Conservation (phyloP, 352 stramenopile genomes). For the Pseudoperonospora humuli region DNA sequence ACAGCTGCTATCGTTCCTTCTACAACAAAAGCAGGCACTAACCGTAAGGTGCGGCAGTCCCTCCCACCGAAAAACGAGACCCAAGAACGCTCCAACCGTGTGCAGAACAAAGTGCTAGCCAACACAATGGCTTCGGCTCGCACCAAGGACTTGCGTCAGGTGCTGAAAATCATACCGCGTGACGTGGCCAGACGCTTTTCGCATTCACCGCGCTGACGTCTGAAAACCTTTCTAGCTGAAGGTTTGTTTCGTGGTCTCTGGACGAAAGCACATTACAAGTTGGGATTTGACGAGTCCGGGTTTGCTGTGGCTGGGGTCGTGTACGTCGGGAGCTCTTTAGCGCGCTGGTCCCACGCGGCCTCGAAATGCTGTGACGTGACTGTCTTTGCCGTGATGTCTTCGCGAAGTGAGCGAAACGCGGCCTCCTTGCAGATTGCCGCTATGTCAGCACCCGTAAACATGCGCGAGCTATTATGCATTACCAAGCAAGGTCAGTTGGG, state of each 20-base stretch:
- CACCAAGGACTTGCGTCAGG: constrained; percentile 24
- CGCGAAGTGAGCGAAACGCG: constrained; percentile 65
- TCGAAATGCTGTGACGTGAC: constrained; percentile 41
- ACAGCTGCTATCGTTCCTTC: background rate
- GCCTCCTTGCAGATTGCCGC: constrained; percentile 70
- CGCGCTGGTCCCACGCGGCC: constrained; percentile 39
- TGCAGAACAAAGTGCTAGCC: constrained; percentile 12
- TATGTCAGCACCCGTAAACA: constrained; percentile 58
- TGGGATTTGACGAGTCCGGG: background rate
- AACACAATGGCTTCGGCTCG: constrained; percentile 15
- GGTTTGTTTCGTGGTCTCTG: constrained; percentile 1
- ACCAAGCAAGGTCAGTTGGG: constrained; percentile 8
- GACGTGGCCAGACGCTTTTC: constrained; percentile 10
- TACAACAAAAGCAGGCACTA: constrained; percentile 3
- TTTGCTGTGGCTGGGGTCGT: constrained; percentile 8
- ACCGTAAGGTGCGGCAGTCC: constrained; percentile 13
- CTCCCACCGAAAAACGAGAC: background rate
- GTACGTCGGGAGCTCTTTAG: constrained; percentile 8
- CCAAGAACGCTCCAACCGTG: constrained; percentile 2
- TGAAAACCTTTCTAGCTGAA: background rate
- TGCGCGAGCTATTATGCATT: constrained; percentile 17
- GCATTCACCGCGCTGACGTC: constrained; percentile 12
- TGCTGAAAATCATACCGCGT: constrained; percentile 24
- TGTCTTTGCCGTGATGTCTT: constrained; percentile 34
- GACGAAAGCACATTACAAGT: constrained; percentile 1